Percentiles rank a stretch among this genome's conserved stretches.
phyloP scores from a whole-genome alignment of 2,329 filamentous ascomycete species.

The Ceratocystis harringtonii region DNA sequence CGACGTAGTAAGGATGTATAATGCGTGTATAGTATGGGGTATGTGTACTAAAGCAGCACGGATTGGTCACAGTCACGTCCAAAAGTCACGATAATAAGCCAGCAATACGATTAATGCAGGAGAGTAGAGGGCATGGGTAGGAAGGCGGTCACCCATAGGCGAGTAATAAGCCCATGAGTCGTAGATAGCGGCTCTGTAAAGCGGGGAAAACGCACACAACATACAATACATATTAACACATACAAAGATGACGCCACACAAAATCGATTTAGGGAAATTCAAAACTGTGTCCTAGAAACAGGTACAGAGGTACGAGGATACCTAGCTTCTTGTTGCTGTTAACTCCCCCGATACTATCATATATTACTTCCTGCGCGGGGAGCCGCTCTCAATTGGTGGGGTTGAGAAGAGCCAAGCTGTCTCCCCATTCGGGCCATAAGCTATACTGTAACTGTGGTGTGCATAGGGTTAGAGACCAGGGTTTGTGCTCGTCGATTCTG shows the following conservation, averaged over 20 bases:
- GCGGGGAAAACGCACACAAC: neutral
- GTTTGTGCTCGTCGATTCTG: neutral
- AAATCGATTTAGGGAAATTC: neutral
- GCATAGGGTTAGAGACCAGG: neutral
- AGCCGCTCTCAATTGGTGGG: neutral
- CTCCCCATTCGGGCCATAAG: neutral
- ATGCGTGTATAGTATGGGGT: neutral
- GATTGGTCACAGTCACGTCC: neutral
- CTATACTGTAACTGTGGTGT: neutral
- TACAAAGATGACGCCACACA: neutral
- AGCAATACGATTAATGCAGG: neutral
- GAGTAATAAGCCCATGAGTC: neutral
- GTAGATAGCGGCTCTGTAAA: neutral
- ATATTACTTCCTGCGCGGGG: neutral
- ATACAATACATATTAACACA: neutral
- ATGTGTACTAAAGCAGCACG: neutral
- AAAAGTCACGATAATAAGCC: conserved; percentile 1
- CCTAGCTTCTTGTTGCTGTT: neutral
- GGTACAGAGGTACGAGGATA: neutral
- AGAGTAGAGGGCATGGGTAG: neutral
- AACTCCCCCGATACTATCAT: neutral
- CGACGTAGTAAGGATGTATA: neutral
- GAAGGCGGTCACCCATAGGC: neutral
- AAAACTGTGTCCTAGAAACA: neutral
- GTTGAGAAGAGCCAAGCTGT: neutral